phyloP scores from a whole-genome alignment of 495 filamentous ascomycete genomes.

The Platismatia glauca region DNA sequence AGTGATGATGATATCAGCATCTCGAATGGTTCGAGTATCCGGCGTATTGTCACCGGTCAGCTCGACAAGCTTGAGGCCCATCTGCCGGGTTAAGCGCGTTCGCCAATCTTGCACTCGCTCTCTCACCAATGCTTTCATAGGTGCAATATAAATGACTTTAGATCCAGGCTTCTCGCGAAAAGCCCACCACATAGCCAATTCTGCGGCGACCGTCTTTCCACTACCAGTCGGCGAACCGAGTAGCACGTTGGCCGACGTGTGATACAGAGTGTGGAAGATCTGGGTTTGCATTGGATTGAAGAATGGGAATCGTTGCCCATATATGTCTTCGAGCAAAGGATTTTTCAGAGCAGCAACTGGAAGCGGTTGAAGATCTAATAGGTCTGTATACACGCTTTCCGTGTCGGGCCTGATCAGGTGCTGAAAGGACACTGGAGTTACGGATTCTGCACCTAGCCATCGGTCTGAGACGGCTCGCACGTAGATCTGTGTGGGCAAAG shows the following conservation, averaged over 20 bases:
- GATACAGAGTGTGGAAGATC: constrained; percentile 91
- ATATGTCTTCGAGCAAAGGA: constrained; percentile 75
- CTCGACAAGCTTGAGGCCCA: constrained; percentile 89
- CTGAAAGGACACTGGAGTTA: constrained; percentile 90
- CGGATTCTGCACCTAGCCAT: constrained; percentile 96
- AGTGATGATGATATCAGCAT: constrained; percentile 97
- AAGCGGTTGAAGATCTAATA: constrained; percentile 84
- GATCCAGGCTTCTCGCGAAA: constrained; percentile 92
- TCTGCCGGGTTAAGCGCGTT: constrained; percentile 66
- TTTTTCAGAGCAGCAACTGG: constrained; percentile 85
- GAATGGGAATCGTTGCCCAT: constrained; percentile 77
- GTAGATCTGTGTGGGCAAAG: constrained; percentile 89
- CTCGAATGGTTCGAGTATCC: constrained; percentile 84
- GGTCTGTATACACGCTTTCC: constrained; percentile 90
- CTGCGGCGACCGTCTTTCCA: constrained; percentile 92
- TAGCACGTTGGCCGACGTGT: constrained; percentile 82
- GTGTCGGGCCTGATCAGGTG: constrained; percentile 96
- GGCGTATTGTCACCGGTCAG: constrained; percentile 97
- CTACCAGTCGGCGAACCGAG: constrained; percentile 95
- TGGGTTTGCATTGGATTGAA: constrained; percentile 99
- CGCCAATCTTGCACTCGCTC: constrained; percentile 96
- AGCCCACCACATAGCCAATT: constrained; percentile 99
- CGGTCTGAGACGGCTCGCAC: constrained; percentile 88
- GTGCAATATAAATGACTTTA: constrained; percentile 98
- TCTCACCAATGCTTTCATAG: constrained; percentile 97